Percentiles rank a stretch among this genome's conserved stretches.
These are phyloP conservation scores for Emmonsiellopsis sp. DNA, from an alignment of 2,329 filamentous ascomycete genomes.

Conservation along the genomic window DNA sequence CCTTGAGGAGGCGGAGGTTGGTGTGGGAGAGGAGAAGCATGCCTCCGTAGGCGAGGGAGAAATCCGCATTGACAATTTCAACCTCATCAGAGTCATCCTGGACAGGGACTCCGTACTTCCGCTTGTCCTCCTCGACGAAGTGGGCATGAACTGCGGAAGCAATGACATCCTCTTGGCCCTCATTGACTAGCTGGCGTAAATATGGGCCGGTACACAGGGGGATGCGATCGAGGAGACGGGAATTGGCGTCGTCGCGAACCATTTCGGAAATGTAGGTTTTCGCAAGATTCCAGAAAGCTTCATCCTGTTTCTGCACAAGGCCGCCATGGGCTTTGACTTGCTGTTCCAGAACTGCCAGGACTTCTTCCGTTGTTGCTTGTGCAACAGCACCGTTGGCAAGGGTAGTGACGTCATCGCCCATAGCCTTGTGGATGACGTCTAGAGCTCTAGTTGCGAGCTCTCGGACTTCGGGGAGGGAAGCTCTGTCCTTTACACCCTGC, in stretches of 20 bases:
- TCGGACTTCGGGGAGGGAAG: slow-evolving; percentile 88
- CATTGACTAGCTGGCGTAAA: slow-evolving; percentile 59
- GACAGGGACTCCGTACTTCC: slow-evolving; percentile 73
- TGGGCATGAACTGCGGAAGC: slow-evolving; percentile 65
- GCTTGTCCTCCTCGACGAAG: slow-evolving; percentile 76
- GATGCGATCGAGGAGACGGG: slow-evolving; percentile 68
- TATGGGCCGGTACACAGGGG: slow-evolving; percentile 63
- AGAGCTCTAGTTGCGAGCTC: slow-evolving; percentile 77
- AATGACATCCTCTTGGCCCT: slow-evolving; percentile 54
- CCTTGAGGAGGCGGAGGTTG: slow-evolving; percentile 87
- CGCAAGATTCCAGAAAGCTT: slow-evolving; percentile 54
- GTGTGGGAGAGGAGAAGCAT: slow-evolving; percentile 96
- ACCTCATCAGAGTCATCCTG: slow-evolving; percentile 86
- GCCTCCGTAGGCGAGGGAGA: slow-evolving; percentile 93
- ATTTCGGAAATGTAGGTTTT: slow-evolving; percentile 72
- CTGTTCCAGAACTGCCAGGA: slow-evolving; percentile 63
- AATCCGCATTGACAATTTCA: slow-evolving; percentile 96
- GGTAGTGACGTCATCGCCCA: slow-evolving; percentile 61
- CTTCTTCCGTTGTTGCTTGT: slow-evolving; percentile 62
- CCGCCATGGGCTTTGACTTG: slow-evolving; percentile 64
- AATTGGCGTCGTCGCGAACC: slow-evolving; percentile 81
- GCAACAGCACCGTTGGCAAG: slow-evolving; percentile 50
- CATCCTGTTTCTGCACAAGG: slow-evolving; percentile 53
- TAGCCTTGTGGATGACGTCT: slow-evolving; percentile 84
- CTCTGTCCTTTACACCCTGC: slow-evolving; percentile 75